Base-by-base conservation (phyloP, 192 early-diverging fungal genomes). In the Podila minutissima region DNA sequence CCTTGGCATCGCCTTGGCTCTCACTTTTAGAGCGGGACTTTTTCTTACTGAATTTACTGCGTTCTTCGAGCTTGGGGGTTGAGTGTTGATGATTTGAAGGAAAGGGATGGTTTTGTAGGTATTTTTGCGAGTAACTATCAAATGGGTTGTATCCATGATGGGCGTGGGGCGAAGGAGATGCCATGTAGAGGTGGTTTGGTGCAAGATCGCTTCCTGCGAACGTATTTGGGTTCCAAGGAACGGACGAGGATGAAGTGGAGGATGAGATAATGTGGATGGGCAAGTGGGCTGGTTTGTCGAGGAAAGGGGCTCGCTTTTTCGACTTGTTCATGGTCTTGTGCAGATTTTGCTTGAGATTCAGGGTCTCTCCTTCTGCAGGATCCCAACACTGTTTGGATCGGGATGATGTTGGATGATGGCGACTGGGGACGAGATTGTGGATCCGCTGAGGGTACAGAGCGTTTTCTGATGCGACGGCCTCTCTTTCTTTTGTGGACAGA, bases 41-140 rank as follows among this genome's bases (percentile, higher is more conserved):
- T 55, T 55, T 55, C 24, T 55, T 55, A 55, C 53, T 55, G n/a
- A 12, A 55, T 11, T 55, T 55, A 55, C 53, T 55, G n/a, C n/a
- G 24, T 12, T 55, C 24, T 4, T 55, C n/a, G 24, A 5, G 53
- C 24, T n/a, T 55, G 53, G 20, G 22, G 20, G 53, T 26, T 55
- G 8, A 55, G 20, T n/a, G 20, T 26, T 55, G 53, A 9, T 55
- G 53, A 37, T 11, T 37, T 37, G 35, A 6, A 11, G 35, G 10
- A 37, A 37, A 1, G 35, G 9, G 35, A 37, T 37, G 35, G 35
- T 1, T 37, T 37, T 37, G 35, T 37, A 7, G 9, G 10, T 10
- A 37, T 37, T 37, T 37, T 37, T 10, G 35, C 10, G 35, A 37
- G 10, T 37, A 37, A 2, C 20, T 9, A 17, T 55, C 53, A 55